A percentile compares a stretch with the other conserved stretches of the same genome.
phyloP scores from a whole-genome alignment of 2,329 filamentous ascomycete species.

The Aspergillus sp. region DNA sequence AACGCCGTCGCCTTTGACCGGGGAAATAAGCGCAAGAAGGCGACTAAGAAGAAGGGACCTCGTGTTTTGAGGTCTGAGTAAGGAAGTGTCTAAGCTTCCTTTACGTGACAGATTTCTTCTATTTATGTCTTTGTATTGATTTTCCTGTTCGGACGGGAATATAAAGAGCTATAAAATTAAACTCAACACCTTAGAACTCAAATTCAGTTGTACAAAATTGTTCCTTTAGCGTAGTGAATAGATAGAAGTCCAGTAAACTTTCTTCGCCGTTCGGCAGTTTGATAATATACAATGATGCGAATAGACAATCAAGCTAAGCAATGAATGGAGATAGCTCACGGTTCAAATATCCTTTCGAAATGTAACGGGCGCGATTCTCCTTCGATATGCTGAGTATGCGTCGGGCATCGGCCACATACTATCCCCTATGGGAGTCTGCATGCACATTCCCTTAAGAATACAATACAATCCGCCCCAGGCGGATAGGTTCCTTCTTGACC shows the following conservation, averaged over 20 bases:
- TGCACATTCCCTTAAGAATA: not conserved
- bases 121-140: slow-evolving; percentile 19
- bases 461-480: not conserved
- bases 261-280: not conserved
- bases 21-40: slow-evolving; percentile 54
- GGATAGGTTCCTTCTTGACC: not conserved
- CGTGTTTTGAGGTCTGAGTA: slow-evolving; percentile 47
- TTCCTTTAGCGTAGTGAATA: not conserved
- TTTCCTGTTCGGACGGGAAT: not conserved
- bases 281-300: not conserved
- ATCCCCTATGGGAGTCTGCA: no score
- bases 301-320: not conserved
- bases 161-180: slow-evolving; percentile 15
- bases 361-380: not conserved
- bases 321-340: slow-evolving; percentile 1
- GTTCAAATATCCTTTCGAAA: not conserved
- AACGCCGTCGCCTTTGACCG: slow-evolving; percentile 56
- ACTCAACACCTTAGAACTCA: not conserved
- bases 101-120: slow-evolving; percentile 13
- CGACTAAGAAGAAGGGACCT: slow-evolving; percentile 44
- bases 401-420: not conserved
- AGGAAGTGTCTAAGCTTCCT: slow-evolving; percentile 10
- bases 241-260: not conserved
- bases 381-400: not conserved
- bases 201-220: not conserved